Conservation (phyloP, 2,329 filamentous ascomycete species). For the Neofusicoccum sp. region DNA sequence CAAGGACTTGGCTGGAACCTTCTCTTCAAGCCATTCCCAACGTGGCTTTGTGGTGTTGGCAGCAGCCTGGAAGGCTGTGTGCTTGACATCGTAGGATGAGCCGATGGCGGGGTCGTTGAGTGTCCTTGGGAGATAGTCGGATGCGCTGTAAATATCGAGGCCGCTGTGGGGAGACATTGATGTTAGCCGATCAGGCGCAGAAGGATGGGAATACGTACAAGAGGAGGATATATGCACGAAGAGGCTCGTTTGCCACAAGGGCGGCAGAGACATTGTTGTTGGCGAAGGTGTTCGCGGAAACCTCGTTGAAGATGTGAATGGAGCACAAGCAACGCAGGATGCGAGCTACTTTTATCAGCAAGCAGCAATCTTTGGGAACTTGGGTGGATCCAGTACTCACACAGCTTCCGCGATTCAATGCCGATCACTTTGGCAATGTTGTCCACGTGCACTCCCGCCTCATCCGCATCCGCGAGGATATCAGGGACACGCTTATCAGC, state of each 20-base stretch:
- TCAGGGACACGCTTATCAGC: conserved; percentile 35
- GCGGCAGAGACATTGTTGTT: conserved; percentile 39
- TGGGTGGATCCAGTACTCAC: not conserved
- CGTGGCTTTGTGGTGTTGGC: conserved; percentile 27
- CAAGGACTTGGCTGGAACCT: conserved; percentile 15
- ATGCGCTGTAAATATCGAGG: conserved; percentile 33
- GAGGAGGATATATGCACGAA: conserved; percentile 36
- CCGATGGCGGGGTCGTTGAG: conserved; percentile 29
- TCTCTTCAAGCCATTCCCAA: conserved; percentile 40
- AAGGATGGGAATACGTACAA: conserved; percentile 27
- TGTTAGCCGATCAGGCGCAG: not conserved
- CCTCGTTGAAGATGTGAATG: conserved; percentile 35
- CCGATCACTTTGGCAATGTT: conserved; percentile 18
- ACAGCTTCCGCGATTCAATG: not conserved
- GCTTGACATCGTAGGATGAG: conserved; percentile 30
- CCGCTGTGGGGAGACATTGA: conserved; percentile 22
- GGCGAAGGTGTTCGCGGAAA: conserved; percentile 30
- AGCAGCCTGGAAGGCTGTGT: conserved; percentile 35
- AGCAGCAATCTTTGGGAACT: not conserved
- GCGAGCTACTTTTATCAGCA: conserved; percentile 27
- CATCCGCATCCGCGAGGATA: conserved; percentile 28
- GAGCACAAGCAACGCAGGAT: conserved; percentile 38
- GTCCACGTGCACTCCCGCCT: conserved; percentile 27
- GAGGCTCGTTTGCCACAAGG: conserved; percentile 35
- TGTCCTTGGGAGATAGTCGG: conserved; percentile 32